Percentiles rank a stretch among this genome's conserved stretches.
phyloP scores from a whole-genome alignment of 2,329 filamentous ascomycete species.

The Plectosphaerella plurivora region DNA sequence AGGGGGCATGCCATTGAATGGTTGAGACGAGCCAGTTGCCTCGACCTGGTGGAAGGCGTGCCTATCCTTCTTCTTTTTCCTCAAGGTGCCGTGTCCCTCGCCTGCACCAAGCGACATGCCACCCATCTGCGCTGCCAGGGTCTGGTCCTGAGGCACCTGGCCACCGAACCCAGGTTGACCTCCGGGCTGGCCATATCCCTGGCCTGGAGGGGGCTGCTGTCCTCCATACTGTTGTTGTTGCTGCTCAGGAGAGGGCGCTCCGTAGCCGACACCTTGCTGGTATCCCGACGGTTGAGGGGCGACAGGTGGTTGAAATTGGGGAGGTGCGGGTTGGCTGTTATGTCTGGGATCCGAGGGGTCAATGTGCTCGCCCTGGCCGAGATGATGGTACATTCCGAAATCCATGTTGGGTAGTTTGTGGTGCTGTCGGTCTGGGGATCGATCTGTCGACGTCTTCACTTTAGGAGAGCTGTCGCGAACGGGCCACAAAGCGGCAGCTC shows the following conservation, averaged over 20 bases:
- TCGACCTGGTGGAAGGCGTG: slow-evolving; percentile 90
- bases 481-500: background rate
- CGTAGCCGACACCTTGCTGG: slow-evolving; percentile 38
- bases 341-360: slow-evolving; percentile 52
- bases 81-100: slow-evolving; percentile 36
- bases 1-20: slow-evolving; percentile 65
- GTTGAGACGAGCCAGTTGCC: slow-evolving; percentile 61
- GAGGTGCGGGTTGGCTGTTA: slow-evolving; percentile 43
- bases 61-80: slow-evolving; percentile 88
- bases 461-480: too few species aligned
- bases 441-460: too few species aligned
- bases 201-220: slow-evolving; percentile 21
- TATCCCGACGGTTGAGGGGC: slow-evolving; percentile 45
- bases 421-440: background rate
- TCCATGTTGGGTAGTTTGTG: slow-evolving; percentile 38
- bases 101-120: slow-evolving; percentile 61
- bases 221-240: slow-evolving; percentile 34
- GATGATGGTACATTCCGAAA: slow-evolving; percentile 50
- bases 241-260: slow-evolving; percentile 26
- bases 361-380: slow-evolving; percentile 50
- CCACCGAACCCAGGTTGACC: slow-evolving; percentile 19
- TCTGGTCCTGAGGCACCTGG: slow-evolving; percentile 28
- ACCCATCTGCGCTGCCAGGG: slow-evolving; percentile 70
- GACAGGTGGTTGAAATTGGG: slow-evolving; percentile 53
- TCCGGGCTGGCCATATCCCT: slow-evolving; percentile 26